phyloP scores from a whole-genome alignment of 495 filamentous ascomycete genomes.

The Aspergillus affinis region DNA sequence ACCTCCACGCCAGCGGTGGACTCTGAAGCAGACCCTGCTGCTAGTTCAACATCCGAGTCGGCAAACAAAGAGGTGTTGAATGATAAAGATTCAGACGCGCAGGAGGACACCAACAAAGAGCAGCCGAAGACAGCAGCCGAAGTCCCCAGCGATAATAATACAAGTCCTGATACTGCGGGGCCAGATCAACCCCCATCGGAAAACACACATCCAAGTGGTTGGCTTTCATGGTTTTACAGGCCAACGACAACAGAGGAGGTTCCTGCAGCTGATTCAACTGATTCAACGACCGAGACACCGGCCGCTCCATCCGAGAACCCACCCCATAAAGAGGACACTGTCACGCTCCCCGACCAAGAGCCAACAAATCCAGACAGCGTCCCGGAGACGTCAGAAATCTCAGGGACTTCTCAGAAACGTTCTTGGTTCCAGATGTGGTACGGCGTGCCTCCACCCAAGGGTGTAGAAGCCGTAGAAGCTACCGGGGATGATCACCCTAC shows the following conservation, averaged over 20 bases:
- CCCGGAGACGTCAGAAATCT: slow-evolving; percentile 22
- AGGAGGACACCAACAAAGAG: slow-evolving; percentile 22
- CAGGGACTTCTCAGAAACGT: slow-evolving; percentile 32
- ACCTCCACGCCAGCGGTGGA: slow-evolving; percentile 34
- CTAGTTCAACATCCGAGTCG: slow-evolving; percentile 18
- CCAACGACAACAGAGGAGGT: slow-evolving; percentile 14
- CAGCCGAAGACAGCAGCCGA: slow-evolving; percentile 12
- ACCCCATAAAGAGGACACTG: slow-evolving; percentile 19
- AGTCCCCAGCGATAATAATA: slow-evolving; percentile 2
- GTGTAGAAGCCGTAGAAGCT: slow-evolving; percentile 29
- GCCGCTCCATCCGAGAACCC: slow-evolving; percentile 23
- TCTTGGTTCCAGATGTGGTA: slow-evolving; percentile 53
- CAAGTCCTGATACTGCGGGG: slow-evolving; percentile 12
- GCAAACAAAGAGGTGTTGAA: slow-evolving; percentile 25
- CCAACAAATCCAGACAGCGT: slow-evolving; percentile 21
- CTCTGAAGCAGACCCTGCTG: slow-evolving; percentile 22
- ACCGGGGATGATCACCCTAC: slow-evolving; percentile 23
- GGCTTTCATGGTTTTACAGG: slow-evolving; percentile 60
- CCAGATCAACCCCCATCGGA: slow-evolving; percentile 15
- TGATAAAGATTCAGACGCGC: slow-evolving; percentile 14
- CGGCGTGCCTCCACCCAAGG: slow-evolving; percentile 30
- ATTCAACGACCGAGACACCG: slow-evolving; percentile 17
- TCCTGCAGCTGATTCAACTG: slow-evolving; percentile 11
- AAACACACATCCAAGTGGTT: slow-evolving; percentile 45
- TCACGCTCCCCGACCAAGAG: slow-evolving; percentile 20